phyloP scores from a whole-genome alignment of 768 basidiomycete species.

The Mrakia gelida region DNA sequence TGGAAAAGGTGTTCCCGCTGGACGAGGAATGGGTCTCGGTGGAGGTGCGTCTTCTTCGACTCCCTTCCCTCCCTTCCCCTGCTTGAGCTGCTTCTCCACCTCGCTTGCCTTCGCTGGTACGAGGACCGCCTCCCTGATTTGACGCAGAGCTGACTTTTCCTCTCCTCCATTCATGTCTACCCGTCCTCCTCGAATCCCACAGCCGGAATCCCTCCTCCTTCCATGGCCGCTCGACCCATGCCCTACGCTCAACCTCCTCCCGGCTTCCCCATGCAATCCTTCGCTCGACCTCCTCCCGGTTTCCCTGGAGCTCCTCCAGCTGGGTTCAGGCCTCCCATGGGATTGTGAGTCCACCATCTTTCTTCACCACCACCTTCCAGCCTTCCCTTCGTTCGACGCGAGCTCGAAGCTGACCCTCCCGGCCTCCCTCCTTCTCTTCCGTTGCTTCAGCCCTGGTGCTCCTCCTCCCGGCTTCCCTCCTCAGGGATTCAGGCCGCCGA shows the following conservation, averaged over 20 bases:
- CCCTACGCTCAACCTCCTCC: constrained; percentile 46
- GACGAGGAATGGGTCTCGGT: constrained; percentile 78
- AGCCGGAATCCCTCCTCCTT: constrained; percentile 37
- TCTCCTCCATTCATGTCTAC: background rate
- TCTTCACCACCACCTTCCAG: no score
- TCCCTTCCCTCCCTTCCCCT: no score
- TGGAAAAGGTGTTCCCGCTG: constrained; percentile 91
- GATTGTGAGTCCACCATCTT: constrained; percentile 11
- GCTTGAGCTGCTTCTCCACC: background rate
- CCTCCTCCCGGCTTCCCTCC: constrained; percentile 33
- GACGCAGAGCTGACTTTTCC: background rate
- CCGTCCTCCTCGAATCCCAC: background rate
- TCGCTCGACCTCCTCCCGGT: constrained; percentile 32
- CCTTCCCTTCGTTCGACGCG: no score
- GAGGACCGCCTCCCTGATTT: no score
- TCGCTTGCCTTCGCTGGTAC: no score
- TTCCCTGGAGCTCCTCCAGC: constrained; percentile 32
- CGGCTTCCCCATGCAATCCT: constrained; percentile 43
- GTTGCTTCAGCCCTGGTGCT: constrained; percentile 24
- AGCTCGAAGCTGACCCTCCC: background rate
- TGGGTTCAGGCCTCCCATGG: constrained; percentile 27
- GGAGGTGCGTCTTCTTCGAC: constrained; percentile 42
- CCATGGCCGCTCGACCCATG: constrained; percentile 47
- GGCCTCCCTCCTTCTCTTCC: background rate
- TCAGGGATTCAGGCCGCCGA: constrained; percentile 28